These are phyloP conservation scores for Ensete ventricosum DNA, from an alignment of 176 grass and related monocot species.

Conservation along the genomic window DNA sequence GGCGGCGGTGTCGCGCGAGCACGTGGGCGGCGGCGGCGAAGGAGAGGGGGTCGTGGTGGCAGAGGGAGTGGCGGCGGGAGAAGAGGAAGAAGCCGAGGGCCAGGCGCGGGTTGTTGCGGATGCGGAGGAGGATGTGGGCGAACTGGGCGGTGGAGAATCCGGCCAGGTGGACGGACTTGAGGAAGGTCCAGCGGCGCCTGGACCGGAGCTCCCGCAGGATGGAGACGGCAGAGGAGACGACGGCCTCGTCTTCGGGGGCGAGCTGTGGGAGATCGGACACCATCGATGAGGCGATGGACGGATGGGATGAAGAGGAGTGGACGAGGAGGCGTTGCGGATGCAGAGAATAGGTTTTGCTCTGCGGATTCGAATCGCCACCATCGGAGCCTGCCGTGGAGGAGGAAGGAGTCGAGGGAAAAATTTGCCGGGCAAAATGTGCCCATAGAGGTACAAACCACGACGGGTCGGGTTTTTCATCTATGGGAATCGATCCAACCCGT, in stretches of 20 bases:
- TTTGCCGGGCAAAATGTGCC: no score
- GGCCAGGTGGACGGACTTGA: neutral
- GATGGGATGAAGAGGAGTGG: slow-evolving; percentile 1
- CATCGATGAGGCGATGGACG: neutral
- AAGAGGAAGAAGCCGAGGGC: slow-evolving; percentile 19
- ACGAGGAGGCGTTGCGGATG: neutral
- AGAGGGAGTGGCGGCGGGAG: neutral
- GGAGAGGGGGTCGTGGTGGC: slow-evolving; percentile 2
- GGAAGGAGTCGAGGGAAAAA: no score
- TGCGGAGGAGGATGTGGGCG: slow-evolving; percentile 3
- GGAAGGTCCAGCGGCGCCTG: slow-evolving; percentile 15
- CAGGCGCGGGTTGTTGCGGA: slow-evolving; percentile 8
- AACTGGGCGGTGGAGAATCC: slow-evolving; percentile 9
- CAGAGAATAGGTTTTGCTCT: neutral
- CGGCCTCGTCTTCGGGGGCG: slow-evolving; percentile 1
- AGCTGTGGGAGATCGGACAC: neutral
- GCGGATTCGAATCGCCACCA: neutral
- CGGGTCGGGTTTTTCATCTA: no score
- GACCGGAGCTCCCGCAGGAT: slow-evolving; percentile 12
- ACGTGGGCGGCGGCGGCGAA: slow-evolving; percentile 13
- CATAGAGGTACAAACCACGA: no score
- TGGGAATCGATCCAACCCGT: no score
- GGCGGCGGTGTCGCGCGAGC: slow-evolving; percentile 4
- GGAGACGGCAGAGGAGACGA: slow-evolving; percentile 15
- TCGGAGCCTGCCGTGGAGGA: neutral